Evolutionary conservation across 257 asterid genomes (phyloP), one percentile per base, ranked within the genome.

Genomic region (Scutellaria minor): DNA sequence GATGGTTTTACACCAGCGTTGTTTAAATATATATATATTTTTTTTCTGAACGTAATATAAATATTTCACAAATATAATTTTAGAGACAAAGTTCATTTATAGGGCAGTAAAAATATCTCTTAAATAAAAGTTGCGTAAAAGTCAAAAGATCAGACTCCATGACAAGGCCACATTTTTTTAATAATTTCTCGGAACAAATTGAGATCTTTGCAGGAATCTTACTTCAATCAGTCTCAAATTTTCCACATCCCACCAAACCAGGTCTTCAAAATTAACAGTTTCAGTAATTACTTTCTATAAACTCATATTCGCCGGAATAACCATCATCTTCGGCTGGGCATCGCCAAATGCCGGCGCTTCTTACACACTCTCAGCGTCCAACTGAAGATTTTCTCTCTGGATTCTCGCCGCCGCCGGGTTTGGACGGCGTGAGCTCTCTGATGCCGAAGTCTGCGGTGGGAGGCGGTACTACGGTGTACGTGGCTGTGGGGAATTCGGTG

Each of bases 401-500:
- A 27, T 69, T 51, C 65, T 72, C 81, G 8, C 52, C 71, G 61
- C 39, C 66, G 69, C 31, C 66, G 67, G 20, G 8, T 68, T 79
- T 50, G 53, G 48, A 44, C 20, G 60, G 15, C n/a, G 75, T 22
- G 67, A 44, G 54, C 60, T 69, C 78, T 50, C 75, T 24, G 55
- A 22, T 74, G 41, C 71, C 77, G 70, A 85, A 73, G 53, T 22
- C 59, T 7, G 83, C 64, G 5, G 67, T 64, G 53, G 82, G 74
- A 72, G 78, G 75, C 72, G 85, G 82, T 3, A 82, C 60, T 37
- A 62, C 64, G 47, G 92, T 92, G 41, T 75, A 82, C 76, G 91
- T 92, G 79, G 98, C 90, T 5, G 93, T 88, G 35, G 96, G 98
- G 55, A 90, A 78, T 65, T 85, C 94, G 48, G 76, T 47, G 81